A percentile compares a stretch with the other conserved stretches of the same genome.
These are phyloP conservation scores for Apiospora aurea DNA, from an alignment of 2,329 filamentous ascomycete species.

Conservation along the genomic window DNA sequence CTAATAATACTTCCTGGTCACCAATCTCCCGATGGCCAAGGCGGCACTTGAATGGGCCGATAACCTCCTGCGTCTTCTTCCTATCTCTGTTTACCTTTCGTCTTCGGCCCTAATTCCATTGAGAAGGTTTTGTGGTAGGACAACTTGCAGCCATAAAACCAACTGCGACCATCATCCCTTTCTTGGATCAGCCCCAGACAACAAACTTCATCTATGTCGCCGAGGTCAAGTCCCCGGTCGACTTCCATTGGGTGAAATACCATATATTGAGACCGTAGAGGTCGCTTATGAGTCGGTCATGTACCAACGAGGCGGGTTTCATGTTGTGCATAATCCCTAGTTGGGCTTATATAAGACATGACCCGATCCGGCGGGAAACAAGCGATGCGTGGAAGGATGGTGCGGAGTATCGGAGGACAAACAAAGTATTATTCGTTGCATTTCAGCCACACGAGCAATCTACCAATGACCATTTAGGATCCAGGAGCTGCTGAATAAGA, in stretches of 20 bases:
- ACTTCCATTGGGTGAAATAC: neutral
- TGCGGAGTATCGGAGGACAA: neutral
- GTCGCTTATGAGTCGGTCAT: neutral
- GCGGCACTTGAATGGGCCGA: neutral
- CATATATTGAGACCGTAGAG: neutral
- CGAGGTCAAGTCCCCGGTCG: neutral
- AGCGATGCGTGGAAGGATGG: neutral
- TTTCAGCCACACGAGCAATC: neutral
- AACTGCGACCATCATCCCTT: constrained; percentile 1
- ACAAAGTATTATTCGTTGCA: neutral
- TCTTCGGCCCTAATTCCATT: neutral
- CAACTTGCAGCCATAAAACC: neutral
- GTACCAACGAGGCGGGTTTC: neutral
- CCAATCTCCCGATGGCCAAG: neutral
- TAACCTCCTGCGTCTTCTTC: neutral
- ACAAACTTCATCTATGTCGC: neutral
- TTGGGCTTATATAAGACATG: neutral
- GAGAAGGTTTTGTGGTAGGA: neutral
- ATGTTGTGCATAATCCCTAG: constrained; percentile 12
- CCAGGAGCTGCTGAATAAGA: neutral
- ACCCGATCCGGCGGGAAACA: neutral
- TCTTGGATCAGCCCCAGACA: neutral
- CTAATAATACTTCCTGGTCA: neutral
- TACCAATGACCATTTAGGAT: neutral
- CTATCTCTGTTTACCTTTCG: neutral